A percentile compares a stretch with the other conserved stretches of the same genome.
phyloP scores from a whole-genome alignment of 352 stramenopile genomes.

The Phytophthora europaea region DNA sequence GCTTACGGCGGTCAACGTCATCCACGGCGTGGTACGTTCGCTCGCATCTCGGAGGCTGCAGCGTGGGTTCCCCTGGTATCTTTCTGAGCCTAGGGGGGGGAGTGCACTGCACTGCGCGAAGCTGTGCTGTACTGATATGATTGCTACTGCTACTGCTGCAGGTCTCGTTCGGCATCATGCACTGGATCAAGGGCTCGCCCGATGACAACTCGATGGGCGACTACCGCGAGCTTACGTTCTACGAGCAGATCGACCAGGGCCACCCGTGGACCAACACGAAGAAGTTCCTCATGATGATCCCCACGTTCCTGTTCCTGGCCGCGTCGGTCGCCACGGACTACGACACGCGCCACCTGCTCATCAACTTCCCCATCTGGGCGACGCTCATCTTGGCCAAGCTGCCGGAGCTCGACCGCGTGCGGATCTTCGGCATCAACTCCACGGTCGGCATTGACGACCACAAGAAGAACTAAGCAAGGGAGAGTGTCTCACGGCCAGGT shows the following conservation, averaged over 20 bases:
- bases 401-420: conserved; percentile 94
- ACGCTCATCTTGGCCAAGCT: conserved; percentile 95
- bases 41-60: not conserved
- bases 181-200: conserved; percentile 96
- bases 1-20: conserved; percentile 88
- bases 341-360: conserved; percentile 81
- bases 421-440: conserved; percentile 97
- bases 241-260: conserved; percentile 96
- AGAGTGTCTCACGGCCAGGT: conserved; percentile 15
- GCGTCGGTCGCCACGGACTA: conserved; percentile 92
- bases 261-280: conserved; percentile 93
- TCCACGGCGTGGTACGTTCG: conserved; percentile 83
- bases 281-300: conserved; percentile 96
- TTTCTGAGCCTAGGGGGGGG: not conserved
- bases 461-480: conserved; percentile 58
- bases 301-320: conserved; percentile 91
- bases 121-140: conserved; percentile 19
- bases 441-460: conserved; percentile 96
- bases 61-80: not conserved
- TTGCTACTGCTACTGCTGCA: conserved; percentile 30
- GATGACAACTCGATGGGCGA: conserved; percentile 94
- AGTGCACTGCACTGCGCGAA: not conserved
- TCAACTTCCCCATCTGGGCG: conserved; percentile 94
- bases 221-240: conserved; percentile 96
- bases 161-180: conserved; percentile 95